These are phyloP conservation scores for Neurospora sp. DNA, from an alignment of 495 filamentous ascomycete species.

Conservation along the genomic window DNA sequence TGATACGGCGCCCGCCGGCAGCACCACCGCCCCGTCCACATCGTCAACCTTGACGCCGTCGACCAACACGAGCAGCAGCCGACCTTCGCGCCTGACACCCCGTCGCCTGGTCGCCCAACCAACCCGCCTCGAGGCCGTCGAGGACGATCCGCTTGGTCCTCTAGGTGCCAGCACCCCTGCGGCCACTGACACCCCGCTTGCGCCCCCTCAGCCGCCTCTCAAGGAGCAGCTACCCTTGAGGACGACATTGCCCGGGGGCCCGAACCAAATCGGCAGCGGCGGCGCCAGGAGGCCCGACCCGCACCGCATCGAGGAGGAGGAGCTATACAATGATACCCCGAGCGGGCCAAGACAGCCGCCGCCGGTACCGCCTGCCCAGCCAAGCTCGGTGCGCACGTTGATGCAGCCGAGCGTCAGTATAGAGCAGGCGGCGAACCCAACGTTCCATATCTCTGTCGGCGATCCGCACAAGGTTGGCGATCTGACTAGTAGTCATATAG, in stretches of 20 bases:
- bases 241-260: conserved; percentile 33
- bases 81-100: conserved; percentile 36
- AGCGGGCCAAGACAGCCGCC: conserved; percentile 55
- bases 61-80: conserved; percentile 30
- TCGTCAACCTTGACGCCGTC: conserved; percentile 21
- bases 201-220: conserved; percentile 74
- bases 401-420: conserved; percentile 75
- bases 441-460: conserved; percentile 84
- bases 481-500: conserved; percentile 91
- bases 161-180: conserved; percentile 67
- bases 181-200: conserved; percentile 33
- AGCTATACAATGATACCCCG: conserved; percentile 29
- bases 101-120: conserved; percentile 73
- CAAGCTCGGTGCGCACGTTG: conserved; percentile 42
- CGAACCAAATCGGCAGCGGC: neutral
- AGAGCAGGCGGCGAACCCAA: conserved; percentile 83
- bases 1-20: neutral
- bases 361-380: conserved; percentile 59
- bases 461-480: conserved; percentile 98
- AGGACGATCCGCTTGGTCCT: conserved; percentile 79
- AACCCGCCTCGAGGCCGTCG: conserved; percentile 77
- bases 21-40: conserved; percentile 1
- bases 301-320: conserved; percentile 55
- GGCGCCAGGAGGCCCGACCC: conserved; percentile 36
- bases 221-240: conserved; percentile 66